These are phyloP conservation scores for Rhizomucor miehei DNA, from an alignment of 371 early-diverging fungal species.

Conservation along the genomic window DNA sequence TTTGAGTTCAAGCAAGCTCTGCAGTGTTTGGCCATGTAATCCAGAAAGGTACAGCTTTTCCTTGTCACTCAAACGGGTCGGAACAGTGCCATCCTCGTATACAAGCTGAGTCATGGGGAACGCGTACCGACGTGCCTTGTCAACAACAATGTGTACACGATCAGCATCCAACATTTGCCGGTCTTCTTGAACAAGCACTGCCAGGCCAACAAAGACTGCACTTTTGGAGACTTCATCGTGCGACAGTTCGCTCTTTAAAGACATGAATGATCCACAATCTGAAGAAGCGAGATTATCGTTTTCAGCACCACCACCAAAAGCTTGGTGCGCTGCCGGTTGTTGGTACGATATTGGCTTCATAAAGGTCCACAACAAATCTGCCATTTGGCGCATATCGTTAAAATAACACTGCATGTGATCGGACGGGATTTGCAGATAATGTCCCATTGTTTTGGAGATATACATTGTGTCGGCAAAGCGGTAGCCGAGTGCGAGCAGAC, in stretches of 20 bases:
- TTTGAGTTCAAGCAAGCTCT: neutral
- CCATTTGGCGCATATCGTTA: slow-evolving; percentile 31
- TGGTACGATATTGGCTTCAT: neutral
- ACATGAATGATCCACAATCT: neutral
- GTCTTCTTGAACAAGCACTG: slow-evolving; percentile 29
- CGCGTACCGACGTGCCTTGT: slow-evolving; percentile 22
- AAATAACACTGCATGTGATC: slow-evolving; percentile 36
- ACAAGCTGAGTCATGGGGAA: slow-evolving; percentile 36
- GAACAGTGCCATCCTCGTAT: slow-evolving; percentile 15
- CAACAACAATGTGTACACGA: slow-evolving; percentile 24
- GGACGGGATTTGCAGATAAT: slow-evolving; percentile 28
- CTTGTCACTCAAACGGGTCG: slow-evolving; percentile 7
- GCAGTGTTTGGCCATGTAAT: slow-evolving; percentile 21
- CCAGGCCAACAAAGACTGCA: slow-evolving; percentile 29
- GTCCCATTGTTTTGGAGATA: slow-evolving; percentile 39
- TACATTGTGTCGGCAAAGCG: slow-evolving; percentile 40
- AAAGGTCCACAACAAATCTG: slow-evolving; percentile 7
- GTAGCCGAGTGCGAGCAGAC: slow-evolving; percentile 33
- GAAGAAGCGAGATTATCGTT: neutral
- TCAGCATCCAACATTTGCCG: slow-evolving; percentile 6
- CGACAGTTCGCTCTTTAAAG: neutral
- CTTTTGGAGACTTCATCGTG: slow-evolving; percentile 3
- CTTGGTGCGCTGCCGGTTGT: neutral
- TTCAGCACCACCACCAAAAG: neutral
- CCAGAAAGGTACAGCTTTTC: slow-evolving; percentile 20